Percentiles rank a stretch among this genome's conserved stretches.
phyloP scores from a whole-genome alignment of 2,329 filamentous ascomycete species.

The Aspergillus arachidicola region DNA sequence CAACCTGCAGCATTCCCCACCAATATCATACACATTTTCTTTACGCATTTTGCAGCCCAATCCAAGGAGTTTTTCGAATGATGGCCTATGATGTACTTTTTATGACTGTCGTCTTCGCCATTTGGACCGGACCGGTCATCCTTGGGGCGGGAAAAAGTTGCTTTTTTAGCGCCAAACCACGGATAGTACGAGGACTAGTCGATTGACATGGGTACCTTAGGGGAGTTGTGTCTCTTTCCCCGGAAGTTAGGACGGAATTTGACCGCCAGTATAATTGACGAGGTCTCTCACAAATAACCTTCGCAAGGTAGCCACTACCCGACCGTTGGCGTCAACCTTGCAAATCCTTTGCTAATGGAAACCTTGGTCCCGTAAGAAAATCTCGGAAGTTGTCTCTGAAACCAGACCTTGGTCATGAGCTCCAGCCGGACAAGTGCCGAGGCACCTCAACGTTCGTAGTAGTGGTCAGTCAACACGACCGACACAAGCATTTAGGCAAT shows the following conservation, averaged over 20 bases:
- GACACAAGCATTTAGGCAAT: conserved; percentile 17
- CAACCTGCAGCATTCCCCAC: conserved; percentile 2
- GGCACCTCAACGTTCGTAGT: conserved; percentile 7
- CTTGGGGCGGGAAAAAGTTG: conserved; percentile 20
- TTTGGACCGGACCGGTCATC: conserved; percentile 15
- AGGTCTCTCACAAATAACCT: background rate
- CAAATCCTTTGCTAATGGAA: conserved; percentile 16
- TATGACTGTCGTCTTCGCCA: conserved; percentile 1
- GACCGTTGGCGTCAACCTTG: conserved; percentile 14
- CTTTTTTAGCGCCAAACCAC: conserved; percentile 19
- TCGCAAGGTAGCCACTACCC: conserved; percentile 13
- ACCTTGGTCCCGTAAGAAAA: conserved; percentile 5
- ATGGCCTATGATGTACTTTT: background rate
- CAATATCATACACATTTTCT: conserved; percentile 2
- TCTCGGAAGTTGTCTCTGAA: background rate
- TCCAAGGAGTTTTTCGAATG: conserved; percentile 11
- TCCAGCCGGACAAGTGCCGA: background rate
- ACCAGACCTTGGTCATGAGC: background rate
- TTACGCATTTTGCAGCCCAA: conserved; percentile 17
- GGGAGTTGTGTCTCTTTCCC: conserved; percentile 12
- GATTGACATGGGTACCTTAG: conserved; percentile 16
- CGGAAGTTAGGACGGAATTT: conserved; percentile 19
- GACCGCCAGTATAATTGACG: conserved; percentile 13
- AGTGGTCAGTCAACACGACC: conserved; percentile 11
- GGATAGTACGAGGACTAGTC: conserved; percentile 16